Conservation (phyloP, 2,329 filamentous ascomycete genomes). For the Cucurbitaria berberidis region DNA sequence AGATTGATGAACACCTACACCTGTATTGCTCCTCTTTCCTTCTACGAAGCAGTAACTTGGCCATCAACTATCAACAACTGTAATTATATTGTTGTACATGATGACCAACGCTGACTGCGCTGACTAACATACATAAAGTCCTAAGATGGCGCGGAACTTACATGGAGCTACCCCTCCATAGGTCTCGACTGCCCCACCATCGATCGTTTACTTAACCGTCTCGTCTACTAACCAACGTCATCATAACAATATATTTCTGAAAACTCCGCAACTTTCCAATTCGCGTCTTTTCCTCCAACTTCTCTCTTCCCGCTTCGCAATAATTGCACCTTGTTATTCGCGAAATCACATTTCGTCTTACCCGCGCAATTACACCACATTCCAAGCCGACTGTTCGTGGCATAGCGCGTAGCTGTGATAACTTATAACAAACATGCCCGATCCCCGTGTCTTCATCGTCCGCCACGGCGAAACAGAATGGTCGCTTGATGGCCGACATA, state of each 20-base stretch:
- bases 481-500: conserved; percentile 81
- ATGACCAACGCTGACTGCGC: conserved; percentile 35
- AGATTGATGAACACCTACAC: no score
- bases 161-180: conserved; percentile 8
- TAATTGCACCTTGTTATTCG: no score
- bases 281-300: background rate
- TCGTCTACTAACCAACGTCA: conserved; percentile 4
- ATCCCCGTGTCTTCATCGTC: conserved; percentile 59
- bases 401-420: no score
- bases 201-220: background rate
- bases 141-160: conserved; percentile 7
- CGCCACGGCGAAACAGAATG: conserved; percentile 96
- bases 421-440: conserved; percentile 43
- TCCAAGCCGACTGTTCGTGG: no score
- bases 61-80: background rate
- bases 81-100: background rate
- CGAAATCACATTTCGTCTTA: no score
- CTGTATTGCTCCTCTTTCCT: background rate
- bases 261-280: conserved; percentile 7
- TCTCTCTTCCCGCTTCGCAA: background rate
- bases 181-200: conserved; percentile 29
- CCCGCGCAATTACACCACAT: no score
- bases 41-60: background rate
- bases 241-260: conserved; percentile 16
- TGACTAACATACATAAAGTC: conserved; percentile 4